These are phyloP conservation scores for Halophytophthora batemanensis DNA, from an alignment of 352 stramenopile species.

Conservation along the genomic window DNA sequence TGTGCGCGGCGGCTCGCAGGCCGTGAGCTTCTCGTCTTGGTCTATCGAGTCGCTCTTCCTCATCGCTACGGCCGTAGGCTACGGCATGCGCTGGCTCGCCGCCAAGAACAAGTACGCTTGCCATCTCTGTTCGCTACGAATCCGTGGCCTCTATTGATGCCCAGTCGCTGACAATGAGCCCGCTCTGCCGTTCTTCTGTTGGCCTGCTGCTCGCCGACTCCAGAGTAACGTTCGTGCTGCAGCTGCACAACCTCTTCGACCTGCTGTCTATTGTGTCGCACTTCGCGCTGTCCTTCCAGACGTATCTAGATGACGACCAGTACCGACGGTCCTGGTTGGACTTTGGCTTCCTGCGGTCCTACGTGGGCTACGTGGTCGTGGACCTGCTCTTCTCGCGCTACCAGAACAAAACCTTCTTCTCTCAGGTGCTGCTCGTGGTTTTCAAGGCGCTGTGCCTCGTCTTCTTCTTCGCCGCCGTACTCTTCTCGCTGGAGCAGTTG, in stretches of 20 bases:
- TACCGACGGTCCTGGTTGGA: constrained; percentile 78
- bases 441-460: constrained; percentile 79
- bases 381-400: constrained; percentile 67
- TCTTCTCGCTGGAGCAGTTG: constrained; percentile 84
- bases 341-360: constrained; percentile 83
- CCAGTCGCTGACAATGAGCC: neutral
- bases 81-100: constrained; percentile 70
- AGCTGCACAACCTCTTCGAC: constrained; percentile 77
- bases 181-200: neutral
- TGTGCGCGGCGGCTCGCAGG: constrained; percentile 60
- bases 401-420: constrained; percentile 77
- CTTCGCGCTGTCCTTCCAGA: constrained; percentile 76
- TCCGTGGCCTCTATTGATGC: neutral
- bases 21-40: constrained; percentile 78
- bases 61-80: constrained; percentile 68
- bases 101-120: constrained; percentile 77
- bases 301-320: constrained; percentile 45
- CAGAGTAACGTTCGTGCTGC: constrained; percentile 58
- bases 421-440: constrained; percentile 71
- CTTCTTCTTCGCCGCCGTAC: constrained; percentile 78
- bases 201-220: constrained; percentile 1
- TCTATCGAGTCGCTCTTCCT: constrained; percentile 76
- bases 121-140: neutral
- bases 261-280: constrained; percentile 80
- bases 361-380: constrained; percentile 83